A percentile compares a stretch with the other conserved stretches of the same genome.
Conservation (phyloP, 2,329 filamentous ascomycete species). For the Colletotrichum sp. region DNA sequence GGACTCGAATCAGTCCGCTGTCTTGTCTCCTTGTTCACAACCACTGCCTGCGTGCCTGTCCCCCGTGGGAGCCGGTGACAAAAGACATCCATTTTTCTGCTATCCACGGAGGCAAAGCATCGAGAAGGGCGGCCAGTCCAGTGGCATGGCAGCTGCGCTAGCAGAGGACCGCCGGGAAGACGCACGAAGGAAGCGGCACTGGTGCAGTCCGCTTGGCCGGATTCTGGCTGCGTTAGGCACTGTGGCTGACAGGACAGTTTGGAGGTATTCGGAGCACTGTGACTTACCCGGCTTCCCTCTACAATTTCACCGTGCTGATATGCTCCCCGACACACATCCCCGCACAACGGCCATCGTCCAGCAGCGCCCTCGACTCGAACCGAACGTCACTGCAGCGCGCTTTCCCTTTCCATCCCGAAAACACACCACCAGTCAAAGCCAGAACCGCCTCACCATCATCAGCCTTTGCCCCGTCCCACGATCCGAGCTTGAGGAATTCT, state of each 20-base stretch:
- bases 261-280: not conserved
- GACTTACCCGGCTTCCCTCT: fast-evolving
- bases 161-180: not conserved
- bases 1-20: not conserved
- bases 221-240: not conserved
- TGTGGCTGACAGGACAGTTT: not conserved
- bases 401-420: constrained; percentile 3
- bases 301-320: not conserved
- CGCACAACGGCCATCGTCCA: not conserved
- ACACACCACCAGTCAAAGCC: constrained; percentile 2
- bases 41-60: not conserved
- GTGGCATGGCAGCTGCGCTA: not conserved
- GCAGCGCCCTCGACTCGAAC: not conserved
- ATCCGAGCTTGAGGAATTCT: not conserved
- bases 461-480: not conserved
- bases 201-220: not conserved
- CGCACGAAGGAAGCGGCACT: constrained; percentile 1
- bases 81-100: not conserved
- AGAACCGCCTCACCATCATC: constrained; percentile 1
- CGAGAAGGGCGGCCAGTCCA: not conserved
- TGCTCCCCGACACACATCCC: not conserved
- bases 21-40: not conserved
- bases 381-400: not conserved
- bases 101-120: not conserved
- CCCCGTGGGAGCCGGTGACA: not conserved